Base-by-base conservation (phyloP, 176 grass and related monocot genomes). In the Pharus latifolius region DNA sequence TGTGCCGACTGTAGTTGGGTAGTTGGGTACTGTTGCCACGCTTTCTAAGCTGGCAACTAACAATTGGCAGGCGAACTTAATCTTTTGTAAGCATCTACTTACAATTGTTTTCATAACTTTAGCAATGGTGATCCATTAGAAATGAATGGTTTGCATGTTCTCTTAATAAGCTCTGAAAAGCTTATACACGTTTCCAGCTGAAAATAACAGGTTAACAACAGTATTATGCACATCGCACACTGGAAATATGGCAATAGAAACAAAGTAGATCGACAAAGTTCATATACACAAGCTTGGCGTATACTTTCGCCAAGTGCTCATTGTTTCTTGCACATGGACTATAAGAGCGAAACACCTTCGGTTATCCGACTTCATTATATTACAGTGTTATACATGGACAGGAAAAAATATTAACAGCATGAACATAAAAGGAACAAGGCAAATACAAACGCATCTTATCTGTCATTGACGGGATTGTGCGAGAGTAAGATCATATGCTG, bases 401-500 rank as follows among this genome's bases (percentile, higher is more conserved):
- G 58, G 4, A 2, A 27, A 7, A 63, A 69, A 73, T 26, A 11
- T 14, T 61, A 74, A 40, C 12, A 71, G 15, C 38, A 52, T 22
- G 12, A 46, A 35, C 44, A 74, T 61, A 30, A 19, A 74, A 53
- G 37, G 35, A 68, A 29, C 14, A 68, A 55, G 31, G n/a, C 19
- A 56, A 43, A 38, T 32, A 40, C 22, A 67, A 17, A 2, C 25
- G 38, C 38, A 56, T 30, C 50, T n/a, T 69, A 42, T 70, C 49
- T 24, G 24, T 84, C 57, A 83, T 42, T 40, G 25, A 42, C 28
- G 27, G 2, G 68, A 67, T 78, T 93, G 84, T 64, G 84, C 82
- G 40, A 83, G 27, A 59, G 43, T 63, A 44, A 98, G 77, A 76
- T 93, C 95, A 17, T 82, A 52, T 17, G 57, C 2, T 0, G 95